Conservation (phyloP, 805 yeast genomes). For the Barnettozyma siamensis region DNA sequence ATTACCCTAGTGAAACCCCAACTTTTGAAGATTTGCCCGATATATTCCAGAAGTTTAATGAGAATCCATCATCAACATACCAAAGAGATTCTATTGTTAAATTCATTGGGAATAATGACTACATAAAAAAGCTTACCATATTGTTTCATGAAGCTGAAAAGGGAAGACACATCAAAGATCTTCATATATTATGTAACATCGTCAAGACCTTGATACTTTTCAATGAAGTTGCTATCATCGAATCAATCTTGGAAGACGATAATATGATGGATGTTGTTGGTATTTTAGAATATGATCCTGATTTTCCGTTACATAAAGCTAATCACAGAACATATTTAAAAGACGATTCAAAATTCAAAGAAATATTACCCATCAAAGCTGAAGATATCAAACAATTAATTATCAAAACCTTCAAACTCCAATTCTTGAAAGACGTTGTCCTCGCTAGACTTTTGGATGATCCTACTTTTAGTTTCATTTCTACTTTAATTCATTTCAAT, state of each 20-base stretch:
- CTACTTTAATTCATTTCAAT: slow-evolving; percentile 60
- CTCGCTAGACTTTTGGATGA: slow-evolving; percentile 81
- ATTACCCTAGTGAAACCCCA: slow-evolving; percentile 55
- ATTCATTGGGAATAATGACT: slow-evolving; percentile 48
- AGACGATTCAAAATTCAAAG: slow-evolving; percentile 58
- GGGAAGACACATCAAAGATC: slow-evolving; percentile 42
- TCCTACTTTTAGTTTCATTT: slow-evolving; percentile 58
- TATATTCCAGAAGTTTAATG: slow-evolving; percentile 51
- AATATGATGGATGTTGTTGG: slow-evolving; percentile 60
- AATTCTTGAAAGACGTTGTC: slow-evolving; percentile 81
- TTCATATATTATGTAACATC: slow-evolving; percentile 67
- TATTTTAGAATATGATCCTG: slow-evolving; percentile 85
- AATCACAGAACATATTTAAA: slow-evolving; percentile 64
- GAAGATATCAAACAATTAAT: slow-evolving; percentile 47
- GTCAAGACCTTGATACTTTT: slow-evolving; percentile 64
- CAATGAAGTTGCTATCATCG: slow-evolving; percentile 62
- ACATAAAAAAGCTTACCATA: slow-evolving; percentile 44
- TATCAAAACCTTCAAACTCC: slow-evolving; percentile 69
- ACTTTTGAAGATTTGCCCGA: slow-evolving; percentile 42
- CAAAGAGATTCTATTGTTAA: slow-evolving; percentile 56
- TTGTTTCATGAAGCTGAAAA: slow-evolving; percentile 55
- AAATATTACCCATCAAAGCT: slow-evolving; percentile 60
- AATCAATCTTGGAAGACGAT: slow-evolving; percentile 48
- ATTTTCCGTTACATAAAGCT: slow-evolving; percentile 73
- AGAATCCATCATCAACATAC: slow-evolving; percentile 48